A percentile compares a stretch with the other conserved stretches of the same genome.
These are phyloP conservation scores for Chlamydomonas sphaeroides DNA, from an alignment of 139 green algal genomes.

Conservation along the genomic window DNA sequence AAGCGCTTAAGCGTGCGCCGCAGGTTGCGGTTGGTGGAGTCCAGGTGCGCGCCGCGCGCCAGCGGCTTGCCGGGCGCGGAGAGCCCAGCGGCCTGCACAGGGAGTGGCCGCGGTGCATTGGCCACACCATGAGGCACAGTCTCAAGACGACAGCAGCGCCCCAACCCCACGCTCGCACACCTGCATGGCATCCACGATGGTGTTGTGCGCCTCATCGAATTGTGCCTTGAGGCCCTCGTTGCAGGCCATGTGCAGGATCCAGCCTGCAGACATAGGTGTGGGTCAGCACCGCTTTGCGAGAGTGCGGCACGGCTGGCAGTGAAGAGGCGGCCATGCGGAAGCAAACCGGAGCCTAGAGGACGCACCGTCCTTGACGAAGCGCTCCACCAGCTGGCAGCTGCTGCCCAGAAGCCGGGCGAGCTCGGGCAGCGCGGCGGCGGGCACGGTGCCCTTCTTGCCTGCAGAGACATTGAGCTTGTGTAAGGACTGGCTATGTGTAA, in stretches of 20 bases:
- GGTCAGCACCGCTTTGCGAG: no score
- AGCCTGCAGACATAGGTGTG: no score
- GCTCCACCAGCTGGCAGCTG: background rate
- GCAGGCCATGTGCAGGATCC: slow-evolving; percentile 61
- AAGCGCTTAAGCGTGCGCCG: slow-evolving; percentile 60
- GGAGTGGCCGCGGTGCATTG: no score
- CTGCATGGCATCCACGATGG: slow-evolving; percentile 53
- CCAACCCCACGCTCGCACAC: slow-evolving; percentile 19
- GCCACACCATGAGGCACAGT: no score
- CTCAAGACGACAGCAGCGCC: no score
- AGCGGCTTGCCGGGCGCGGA: no score
- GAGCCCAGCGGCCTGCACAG: no score
- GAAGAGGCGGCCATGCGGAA: no score
- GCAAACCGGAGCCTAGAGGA: no score
- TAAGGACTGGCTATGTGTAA: slow-evolving; percentile 16
- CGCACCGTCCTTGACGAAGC: background rate
- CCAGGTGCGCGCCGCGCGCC: slow-evolving; percentile 57
- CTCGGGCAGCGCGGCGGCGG: background rate
- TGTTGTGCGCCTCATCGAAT: slow-evolving; percentile 58
- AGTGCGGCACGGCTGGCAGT: no score
- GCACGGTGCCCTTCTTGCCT: background rate
- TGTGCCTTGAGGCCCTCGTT: slow-evolving; percentile 53
- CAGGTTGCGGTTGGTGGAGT: slow-evolving; percentile 47
- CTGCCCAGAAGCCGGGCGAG: background rate
- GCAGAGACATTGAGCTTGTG: no score